Evolutionary conservation across 2,329 filamentous ascomycete genomes (phyloP).

Genomic region (Lasiodiplodia theobromae): DNA sequence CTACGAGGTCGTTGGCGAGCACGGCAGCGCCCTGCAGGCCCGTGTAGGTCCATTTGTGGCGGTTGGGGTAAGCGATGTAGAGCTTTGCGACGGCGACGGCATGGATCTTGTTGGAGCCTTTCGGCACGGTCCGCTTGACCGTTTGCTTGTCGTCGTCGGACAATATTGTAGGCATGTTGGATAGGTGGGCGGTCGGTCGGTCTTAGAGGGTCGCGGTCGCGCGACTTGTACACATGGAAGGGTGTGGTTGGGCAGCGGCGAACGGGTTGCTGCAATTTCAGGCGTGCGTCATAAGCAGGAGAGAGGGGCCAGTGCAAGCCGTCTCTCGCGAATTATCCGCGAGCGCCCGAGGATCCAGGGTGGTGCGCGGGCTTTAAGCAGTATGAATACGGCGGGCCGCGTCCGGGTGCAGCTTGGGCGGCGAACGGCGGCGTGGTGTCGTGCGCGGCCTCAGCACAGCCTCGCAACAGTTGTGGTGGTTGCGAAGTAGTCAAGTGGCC

Average conservation of each 20-base stretch:
- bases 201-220: constrained; percentile 12
- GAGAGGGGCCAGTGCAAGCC: constrained; percentile 23
- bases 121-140: constrained; percentile 92
- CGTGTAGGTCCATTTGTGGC: constrained; percentile 88
- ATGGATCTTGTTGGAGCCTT: constrained; percentile 95
- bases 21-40: constrained; percentile 91
- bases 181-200: constrained; percentile 27
- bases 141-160: constrained; percentile 95
- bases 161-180: constrained; percentile 69
- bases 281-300: constrained; percentile 30
- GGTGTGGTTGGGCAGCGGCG: constrained; percentile 28
- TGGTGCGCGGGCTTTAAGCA: background rate
- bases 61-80: constrained; percentile 90
- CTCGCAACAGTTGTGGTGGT: constrained; percentile 23
- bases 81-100: constrained; percentile 92
- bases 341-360: constrained; percentile 11
- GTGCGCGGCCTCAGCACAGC: constrained; percentile 26
- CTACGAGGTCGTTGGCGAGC: constrained; percentile 90
- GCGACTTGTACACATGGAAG: constrained; percentile 22
- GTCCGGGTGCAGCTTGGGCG: background rate
- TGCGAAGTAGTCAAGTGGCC: constrained; percentile 24
- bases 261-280: constrained; percentile 24
- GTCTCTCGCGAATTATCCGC: constrained; percentile 22
- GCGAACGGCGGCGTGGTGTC: constrained; percentile 9
- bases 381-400: constrained; percentile 23